Evolutionary conservation across 1,139 yeast species (phyloP).

Genomic region (Candida mesenterica): DNA sequence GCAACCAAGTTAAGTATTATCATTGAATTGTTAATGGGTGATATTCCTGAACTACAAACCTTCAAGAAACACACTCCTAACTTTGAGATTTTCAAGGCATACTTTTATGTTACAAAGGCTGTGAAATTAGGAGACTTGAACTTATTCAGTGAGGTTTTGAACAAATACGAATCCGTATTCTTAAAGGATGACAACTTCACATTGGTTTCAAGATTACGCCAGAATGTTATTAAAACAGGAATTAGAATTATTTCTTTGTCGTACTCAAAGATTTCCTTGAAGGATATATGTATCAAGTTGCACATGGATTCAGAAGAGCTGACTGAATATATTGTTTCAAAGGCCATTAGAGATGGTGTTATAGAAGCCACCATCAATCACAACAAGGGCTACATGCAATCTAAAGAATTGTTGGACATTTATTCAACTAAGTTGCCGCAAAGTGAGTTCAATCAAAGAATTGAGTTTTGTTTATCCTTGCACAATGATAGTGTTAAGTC

Average conservation of each 20-base stretch:
- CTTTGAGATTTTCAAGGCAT: slow-evolving; percentile 55
- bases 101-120: slow-evolving; percentile 84
- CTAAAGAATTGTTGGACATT: slow-evolving; percentile 80
- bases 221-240: slow-evolving; percentile 97
- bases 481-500: slow-evolving; percentile 93
- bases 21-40: slow-evolving; percentile 93
- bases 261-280: slow-evolving; percentile 85
- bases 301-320: slow-evolving; percentile 92
- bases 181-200: slow-evolving; percentile 80
- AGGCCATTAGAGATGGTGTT: slow-evolving; percentile 96
- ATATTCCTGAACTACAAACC: slow-evolving; percentile 86
- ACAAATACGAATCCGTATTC: slow-evolving; percentile 60
- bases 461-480: slow-evolving; percentile 83
- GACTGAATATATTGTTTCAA: slow-evolving; percentile 95
- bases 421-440: slow-evolving; percentile 90
- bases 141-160: slow-evolving; percentile 73
- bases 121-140: slow-evolving; percentile 90
- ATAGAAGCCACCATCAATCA: slow-evolving; percentile 94
- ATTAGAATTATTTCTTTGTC: slow-evolving; percentile 90
- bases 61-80: slow-evolving; percentile 62
- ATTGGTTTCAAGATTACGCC: slow-evolving; percentile 85
- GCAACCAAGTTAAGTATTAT: slow-evolving; percentile 87
- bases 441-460: slow-evolving; percentile 86
- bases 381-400: slow-evolving; percentile 88
- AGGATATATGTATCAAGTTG: slow-evolving; percentile 86